Evolutionary conservation across 441 rosid species (phyloP), one percentile per base, ranked within the genome.

Genomic region (Populus hybrid): DNA sequence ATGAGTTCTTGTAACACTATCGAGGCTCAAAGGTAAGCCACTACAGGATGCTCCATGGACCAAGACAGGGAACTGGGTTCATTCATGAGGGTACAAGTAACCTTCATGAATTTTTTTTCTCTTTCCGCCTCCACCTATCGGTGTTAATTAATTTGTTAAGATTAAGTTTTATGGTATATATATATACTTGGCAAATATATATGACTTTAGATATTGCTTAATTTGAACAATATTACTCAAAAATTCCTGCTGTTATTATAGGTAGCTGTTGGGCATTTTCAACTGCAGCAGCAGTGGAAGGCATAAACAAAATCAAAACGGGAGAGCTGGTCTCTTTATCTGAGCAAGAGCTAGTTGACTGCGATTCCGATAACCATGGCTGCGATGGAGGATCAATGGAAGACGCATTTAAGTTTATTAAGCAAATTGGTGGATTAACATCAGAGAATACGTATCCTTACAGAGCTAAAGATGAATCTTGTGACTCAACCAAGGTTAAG

Each of bases 181-280:
- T 9, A 9, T 38, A 38, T 38, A 45, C 53, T 12, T 3, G 1
- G 53, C 5, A 45, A 45, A 45, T 45, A 12, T 45, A 3, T 12
- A 3, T 12, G 53, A 4, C 20, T 50, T 4, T 14, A 14, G 29
- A 42, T 56, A 29, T 20, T 59, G 3, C 23, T 29, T 61, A 9
- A 1, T 35, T 11, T 63, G 38, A 5, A 50, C 59, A 63, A 28
- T 24, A 26, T 31, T 76, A 31, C 40, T n/a, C 65, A 28, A 9
- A 36, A 40, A 28, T 2, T 45, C 2, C 9, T 4, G 21, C 1
- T 67, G 72, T 1, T 24, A 1, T 76, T 71, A 26, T 79, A 92
- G 96, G 99, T 31, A 92, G 98, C 69, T 92, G 97, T 61, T 88
- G 97, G 98, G 96, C 98, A 16, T 93, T 92, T 82, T 95, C 97